Conservation (phyloP, 1,284 basidiomycete species). For the Leccinum solheimii region DNA sequence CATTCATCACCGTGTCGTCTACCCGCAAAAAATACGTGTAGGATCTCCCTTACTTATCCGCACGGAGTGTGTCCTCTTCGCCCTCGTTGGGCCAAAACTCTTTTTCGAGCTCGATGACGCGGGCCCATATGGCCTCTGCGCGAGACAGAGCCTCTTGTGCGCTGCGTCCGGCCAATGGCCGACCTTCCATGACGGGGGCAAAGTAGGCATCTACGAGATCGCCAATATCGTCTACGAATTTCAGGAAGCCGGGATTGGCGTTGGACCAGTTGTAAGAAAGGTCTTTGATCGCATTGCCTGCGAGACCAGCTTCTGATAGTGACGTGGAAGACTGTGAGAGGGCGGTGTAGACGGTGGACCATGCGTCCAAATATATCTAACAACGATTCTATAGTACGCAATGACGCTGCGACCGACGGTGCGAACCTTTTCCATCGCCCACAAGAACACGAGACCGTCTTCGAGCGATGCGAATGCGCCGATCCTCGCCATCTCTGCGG, state of each 20-base stretch:
- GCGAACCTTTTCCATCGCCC: slow-evolving; percentile 70
- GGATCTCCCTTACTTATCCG: not conserved
- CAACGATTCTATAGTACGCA: not conserved
- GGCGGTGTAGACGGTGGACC: slow-evolving; percentile 51
- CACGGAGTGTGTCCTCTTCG: slow-evolving; percentile 22
- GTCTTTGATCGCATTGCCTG: slow-evolving; percentile 43
- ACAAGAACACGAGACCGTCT: slow-evolving; percentile 69
- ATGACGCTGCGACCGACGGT: not conserved
- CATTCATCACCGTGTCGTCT: not conserved
- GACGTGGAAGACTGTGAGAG: slow-evolving; percentile 12
- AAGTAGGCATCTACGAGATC: slow-evolving; percentile 51
- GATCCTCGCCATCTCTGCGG: slow-evolving; percentile 65
- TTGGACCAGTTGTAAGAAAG: slow-evolving; percentile 68
- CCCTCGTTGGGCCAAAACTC: slow-evolving; percentile 55
- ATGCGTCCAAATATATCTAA: slow-evolving; percentile 63
- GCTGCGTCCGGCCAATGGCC: slow-evolving; percentile 7
- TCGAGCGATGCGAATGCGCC: slow-evolving; percentile 49
- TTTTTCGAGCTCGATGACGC: slow-evolving; percentile 60
- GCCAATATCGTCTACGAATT: slow-evolving; percentile 59
- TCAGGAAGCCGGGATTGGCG: slow-evolving; percentile 52
- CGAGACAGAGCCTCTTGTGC: slow-evolving; percentile 19
- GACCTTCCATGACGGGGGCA: slow-evolving; percentile 12
- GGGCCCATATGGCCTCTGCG: slow-evolving; percentile 57
- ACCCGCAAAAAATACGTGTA: too few relatives aligned
- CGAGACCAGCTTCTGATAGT: slow-evolving; percentile 16